These are phyloP conservation scores for Kockovaella imperatae DNA, from an alignment of 768 basidiomycete genomes.

Conservation along the genomic window DNA sequence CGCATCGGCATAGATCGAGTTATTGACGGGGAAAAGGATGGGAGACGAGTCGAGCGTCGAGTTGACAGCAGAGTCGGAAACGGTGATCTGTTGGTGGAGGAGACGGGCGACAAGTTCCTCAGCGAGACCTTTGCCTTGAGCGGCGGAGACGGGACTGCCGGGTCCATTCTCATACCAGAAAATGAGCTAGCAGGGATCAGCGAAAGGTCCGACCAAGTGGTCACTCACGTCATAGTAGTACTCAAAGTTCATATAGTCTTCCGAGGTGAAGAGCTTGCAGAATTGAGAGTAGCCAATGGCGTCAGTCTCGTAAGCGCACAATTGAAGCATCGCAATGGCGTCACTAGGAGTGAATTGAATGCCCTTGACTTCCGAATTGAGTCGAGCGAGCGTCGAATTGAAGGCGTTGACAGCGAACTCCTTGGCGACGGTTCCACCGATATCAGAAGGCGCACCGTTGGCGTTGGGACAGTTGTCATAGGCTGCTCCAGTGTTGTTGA, in stretches of 20 bases:
- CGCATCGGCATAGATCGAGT: slow-evolving; percentile 63
- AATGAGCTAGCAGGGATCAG: slow-evolving; percentile 16
- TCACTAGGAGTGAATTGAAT: slow-evolving; percentile 32
- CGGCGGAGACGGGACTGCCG: slow-evolving; percentile 40
- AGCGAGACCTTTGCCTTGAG: slow-evolving; percentile 41
- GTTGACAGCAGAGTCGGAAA: slow-evolving; percentile 35
- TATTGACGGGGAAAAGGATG: slow-evolving; percentile 44
- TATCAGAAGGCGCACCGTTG: slow-evolving; percentile 20
- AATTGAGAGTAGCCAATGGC: slow-evolving; percentile 41
- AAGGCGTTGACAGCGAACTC: slow-evolving; percentile 23
- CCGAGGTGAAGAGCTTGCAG: slow-evolving; percentile 45
- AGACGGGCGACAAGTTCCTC: slow-evolving; percentile 44
- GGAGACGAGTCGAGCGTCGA: slow-evolving; percentile 37
- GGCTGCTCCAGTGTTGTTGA: slow-evolving; percentile 41
- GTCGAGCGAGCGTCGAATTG: slow-evolving; percentile 23
- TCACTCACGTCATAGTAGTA: slow-evolving; percentile 15
- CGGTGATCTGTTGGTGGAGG: slow-evolving; percentile 18
- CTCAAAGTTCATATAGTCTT: slow-evolving; percentile 39
- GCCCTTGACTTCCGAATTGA: slow-evolving; percentile 23
- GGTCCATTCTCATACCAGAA: slow-evolving; percentile 39
- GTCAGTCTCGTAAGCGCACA: slow-evolving; percentile 44
- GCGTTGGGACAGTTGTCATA: slow-evolving; percentile 35
- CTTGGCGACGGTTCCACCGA: slow-evolving; percentile 27
- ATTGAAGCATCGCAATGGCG: slow-evolving; percentile 38
- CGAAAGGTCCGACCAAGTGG: background rate